Evolutionary conservation across 495 filamentous ascomycete species (phyloP), one percentile per base, ranked within the genome.

Genomic region (Neurospora pannonica): DNA sequence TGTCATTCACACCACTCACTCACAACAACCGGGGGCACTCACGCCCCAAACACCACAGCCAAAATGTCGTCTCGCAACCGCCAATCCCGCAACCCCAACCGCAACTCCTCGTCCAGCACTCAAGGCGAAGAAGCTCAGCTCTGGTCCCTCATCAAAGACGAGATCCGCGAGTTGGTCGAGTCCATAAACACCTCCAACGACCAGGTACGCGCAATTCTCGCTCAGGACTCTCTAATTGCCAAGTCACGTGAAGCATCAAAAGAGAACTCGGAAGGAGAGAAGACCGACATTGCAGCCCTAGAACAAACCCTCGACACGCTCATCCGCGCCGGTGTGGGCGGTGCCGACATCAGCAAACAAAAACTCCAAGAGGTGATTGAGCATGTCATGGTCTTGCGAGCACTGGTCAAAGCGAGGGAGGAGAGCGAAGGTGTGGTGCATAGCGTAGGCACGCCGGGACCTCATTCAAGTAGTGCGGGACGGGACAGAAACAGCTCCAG

Each of bases 381-480:
- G 71, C 83, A 84, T 54, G 79, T 86, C 72, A 86, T 83, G 31
- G 79, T 87, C 15, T 71, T 87, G 15, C 74, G 81, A 36, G 85
- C 84, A 13, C 76, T 86, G 17, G 82, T 83, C 8, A 85, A 86
- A 75, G 88, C 87, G 37, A 90, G 89, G 78, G 89, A 92, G 75
- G 89, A 90, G 17, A 24, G 73, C 73, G 87, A 90, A 19, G 54
- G 54, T 3, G 54, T 67, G 54, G 54, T 67, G 54, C 54, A 67
- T 34, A 74, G 86, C 87, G 73, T 88, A 89, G 74, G 83, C 86
- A 70, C 54, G 83, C 83, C 40, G 82, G 77, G 5, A 1, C 69
- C 10, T 71, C 79, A 10, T 70, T 76, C 2, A 70, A 75, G 46
- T 71, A 74, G 5, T 71, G 75, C 54, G 54, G 54, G 54, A 34